Percentiles rank a stretch among this genome's conserved stretches.
Evolutionary conservation across 805 yeast species (phyloP).

Genomic region (Zygoascus bituminiphila): DNA sequence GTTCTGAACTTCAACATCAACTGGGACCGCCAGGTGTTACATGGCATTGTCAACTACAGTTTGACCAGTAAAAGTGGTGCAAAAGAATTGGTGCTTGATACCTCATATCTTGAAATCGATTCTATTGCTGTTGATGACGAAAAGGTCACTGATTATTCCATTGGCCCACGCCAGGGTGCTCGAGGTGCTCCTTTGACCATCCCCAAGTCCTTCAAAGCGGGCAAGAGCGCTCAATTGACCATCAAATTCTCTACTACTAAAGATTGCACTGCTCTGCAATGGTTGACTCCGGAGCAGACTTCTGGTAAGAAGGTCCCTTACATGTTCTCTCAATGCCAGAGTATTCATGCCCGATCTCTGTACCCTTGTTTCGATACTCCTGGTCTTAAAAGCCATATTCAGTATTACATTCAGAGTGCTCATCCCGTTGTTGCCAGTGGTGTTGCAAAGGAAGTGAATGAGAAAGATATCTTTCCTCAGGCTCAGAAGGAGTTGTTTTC

Average conservation of each 20-base stretch:
- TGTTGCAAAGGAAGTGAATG: conserved; percentile 28
- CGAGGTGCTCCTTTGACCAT: conserved; percentile 39
- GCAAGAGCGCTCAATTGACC: conserved; percentile 10
- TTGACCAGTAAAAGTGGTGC: conserved; percentile 28
- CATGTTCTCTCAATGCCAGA: conserved; percentile 84
- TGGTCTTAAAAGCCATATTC: conserved; percentile 60
- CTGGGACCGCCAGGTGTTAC: conserved; percentile 44
- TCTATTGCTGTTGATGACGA: conserved; percentile 38
- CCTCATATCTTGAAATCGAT: conserved; percentile 50
- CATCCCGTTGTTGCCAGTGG: conserved; percentile 73
- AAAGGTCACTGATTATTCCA: conserved; percentile 20
- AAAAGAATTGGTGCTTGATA: conserved; percentile 49
- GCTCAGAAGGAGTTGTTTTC: conserved; percentile 4
- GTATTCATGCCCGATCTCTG: conserved; percentile 81
- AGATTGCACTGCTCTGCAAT: conserved; percentile 77
- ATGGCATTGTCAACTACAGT: conserved; percentile 47
- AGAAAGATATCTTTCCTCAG: conserved; percentile 8
- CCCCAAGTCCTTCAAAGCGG: conserved; percentile 5
- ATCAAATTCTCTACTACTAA: conserved; percentile 63
- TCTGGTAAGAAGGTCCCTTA: conserved; percentile 62
- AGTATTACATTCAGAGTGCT: conserved; percentile 51
- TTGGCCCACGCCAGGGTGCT: conserved; percentile 31
- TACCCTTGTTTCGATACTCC: conserved; percentile 93
- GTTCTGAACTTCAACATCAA: conserved; percentile 43
- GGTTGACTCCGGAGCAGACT: conserved; percentile 67